Evolutionary conservation across 1,139 yeast genomes (phyloP).

Genomic region (Debaryomycetaceae sp.): DNA sequence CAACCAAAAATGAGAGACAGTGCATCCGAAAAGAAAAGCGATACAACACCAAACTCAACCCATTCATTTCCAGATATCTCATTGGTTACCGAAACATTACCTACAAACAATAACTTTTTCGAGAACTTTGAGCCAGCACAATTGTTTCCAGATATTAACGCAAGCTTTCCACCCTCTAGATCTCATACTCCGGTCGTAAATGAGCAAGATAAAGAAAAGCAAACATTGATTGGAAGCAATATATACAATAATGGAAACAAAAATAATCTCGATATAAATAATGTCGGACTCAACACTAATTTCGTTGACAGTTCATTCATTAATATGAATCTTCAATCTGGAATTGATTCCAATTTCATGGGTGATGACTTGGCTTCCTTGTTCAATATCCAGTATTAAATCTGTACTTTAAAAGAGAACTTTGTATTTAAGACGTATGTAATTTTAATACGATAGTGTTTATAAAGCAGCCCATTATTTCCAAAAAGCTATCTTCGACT

Average conservation of each 20-base stretch:
- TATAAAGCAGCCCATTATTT: no score
- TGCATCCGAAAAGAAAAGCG: constrained; percentile 12
- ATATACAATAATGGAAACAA: constrained; percentile 9
- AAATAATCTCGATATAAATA: constrained; percentile 13
- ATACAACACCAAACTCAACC: constrained; percentile 39
- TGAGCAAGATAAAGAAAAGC: constrained; percentile 1
- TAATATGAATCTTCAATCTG: constrained; percentile 45
- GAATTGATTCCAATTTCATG: constrained; percentile 29
- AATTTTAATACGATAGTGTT: no score
- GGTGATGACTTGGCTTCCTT: constrained; percentile 35
- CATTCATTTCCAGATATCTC: constrained; percentile 46
- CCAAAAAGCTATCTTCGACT: neutral
- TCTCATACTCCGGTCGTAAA: constrained; percentile 20
- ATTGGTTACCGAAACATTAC: constrained; percentile 44
- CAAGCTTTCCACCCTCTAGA: constrained; percentile 37
- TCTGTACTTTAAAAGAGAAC: no score
- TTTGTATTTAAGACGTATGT: no score
- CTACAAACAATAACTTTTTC: constrained; percentile 39
- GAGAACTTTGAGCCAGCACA: constrained; percentile 51
- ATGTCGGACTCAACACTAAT: constrained; percentile 37
- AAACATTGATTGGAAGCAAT: constrained; percentile 12
- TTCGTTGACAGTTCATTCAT: constrained; percentile 43
- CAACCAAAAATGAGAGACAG: constrained; percentile 9
- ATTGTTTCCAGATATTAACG: constrained; percentile 39
- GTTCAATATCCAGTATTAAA: constrained; percentile 22